Base-by-base conservation (phyloP, 1,284 basidiomycete species). In the Ustilago sp. region DNA sequence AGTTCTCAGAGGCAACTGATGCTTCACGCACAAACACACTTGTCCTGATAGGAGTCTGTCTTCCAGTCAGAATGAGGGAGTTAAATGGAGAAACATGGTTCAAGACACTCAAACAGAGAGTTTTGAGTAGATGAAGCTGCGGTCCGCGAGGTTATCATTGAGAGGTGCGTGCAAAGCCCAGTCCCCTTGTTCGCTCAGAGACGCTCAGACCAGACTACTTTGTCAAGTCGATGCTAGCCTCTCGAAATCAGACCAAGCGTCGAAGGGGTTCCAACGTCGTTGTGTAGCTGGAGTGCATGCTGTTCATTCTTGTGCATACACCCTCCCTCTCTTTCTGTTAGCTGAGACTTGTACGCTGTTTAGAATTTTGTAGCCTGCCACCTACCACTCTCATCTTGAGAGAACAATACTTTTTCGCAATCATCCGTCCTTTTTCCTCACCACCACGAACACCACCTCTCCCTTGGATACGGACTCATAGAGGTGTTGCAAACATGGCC, bases 401-500 rank as follows among this genome's bases (percentile, higher is more conserved):
- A 8, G 12, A 50, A 50, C 48, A 50, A 4, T 13, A 50, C 7
- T 7, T 32, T n/a, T 9, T 31, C 28, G 6, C 12, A 15, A 12
- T 31, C 28, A 5, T 6, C 13, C 57, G 15, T 35, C 13, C 50
- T 32, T 68, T 12, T 34, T 47, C n/a, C 39, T 45, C 60, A 59
- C 17, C 43, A 62, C n/a, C 36, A 50, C 11, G 19, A 19, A 56
- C n/a, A 12, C 38, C 23, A 19, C 23, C 41, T 23, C n/a, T 2
- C 8, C 11, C 35, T 57, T 28, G 38, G 38, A 32, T 45, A 45
- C 17, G 19, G 4, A 47, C 9, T 19, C n/a, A 23, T 34, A 43
- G 38, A 60, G 11, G 39, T 17, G 36, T 15, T 23, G 50, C 41
- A 55, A 71, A 2, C 43, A 77, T 77, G 74, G 69, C 74, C 55